phyloP scores from a whole-genome alignment of 1,139 yeast genomes.

The Lodderomyces metapsilosis region DNA sequence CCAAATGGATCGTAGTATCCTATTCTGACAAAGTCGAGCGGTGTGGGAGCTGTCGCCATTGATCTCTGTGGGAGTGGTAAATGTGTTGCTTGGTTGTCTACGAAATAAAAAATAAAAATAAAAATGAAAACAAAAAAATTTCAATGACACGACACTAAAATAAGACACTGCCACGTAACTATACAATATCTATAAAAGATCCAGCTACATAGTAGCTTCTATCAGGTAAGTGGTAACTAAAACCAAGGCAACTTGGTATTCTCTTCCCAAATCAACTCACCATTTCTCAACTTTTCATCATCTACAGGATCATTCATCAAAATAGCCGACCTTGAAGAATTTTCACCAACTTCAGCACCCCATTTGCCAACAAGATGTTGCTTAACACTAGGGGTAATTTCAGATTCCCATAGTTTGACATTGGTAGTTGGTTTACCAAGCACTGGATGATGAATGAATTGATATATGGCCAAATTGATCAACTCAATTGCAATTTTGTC shows the following conservation, averaged over 20 bases:
- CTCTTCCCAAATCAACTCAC: slow-evolving; percentile 41
- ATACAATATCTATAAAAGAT: no score
- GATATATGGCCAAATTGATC: slow-evolving; percentile 17
- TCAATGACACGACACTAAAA: no score
- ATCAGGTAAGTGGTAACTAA: slow-evolving; percentile 17
- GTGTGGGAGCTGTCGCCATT: neutral
- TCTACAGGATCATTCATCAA: slow-evolving; percentile 25
- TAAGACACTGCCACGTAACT: no score
- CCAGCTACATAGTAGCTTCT: no score
- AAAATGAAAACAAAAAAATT: no score
- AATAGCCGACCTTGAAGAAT: slow-evolving; percentile 40
- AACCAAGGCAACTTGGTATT: slow-evolving; percentile 50
- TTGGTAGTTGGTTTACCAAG: slow-evolving; percentile 15
- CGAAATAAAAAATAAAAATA: no score
- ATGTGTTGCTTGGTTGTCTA: neutral
- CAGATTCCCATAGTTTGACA: slow-evolving; percentile 40
- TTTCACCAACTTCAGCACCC: slow-evolving; percentile 24
- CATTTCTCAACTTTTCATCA: slow-evolving; percentile 23
- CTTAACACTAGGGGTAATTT: slow-evolving; percentile 18
- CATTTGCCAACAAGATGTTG: slow-evolving; percentile 17
- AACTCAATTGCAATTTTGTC: slow-evolving; percentile 22
- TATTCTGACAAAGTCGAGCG: slow-evolving; percentile 33
- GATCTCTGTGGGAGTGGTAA: no score
- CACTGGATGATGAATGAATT: neutral
- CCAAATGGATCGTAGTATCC: slow-evolving; percentile 89